Evolutionary conservation across 2,329 filamentous ascomycete species (phyloP).

Genomic region (Fusarium floridanum): DNA sequence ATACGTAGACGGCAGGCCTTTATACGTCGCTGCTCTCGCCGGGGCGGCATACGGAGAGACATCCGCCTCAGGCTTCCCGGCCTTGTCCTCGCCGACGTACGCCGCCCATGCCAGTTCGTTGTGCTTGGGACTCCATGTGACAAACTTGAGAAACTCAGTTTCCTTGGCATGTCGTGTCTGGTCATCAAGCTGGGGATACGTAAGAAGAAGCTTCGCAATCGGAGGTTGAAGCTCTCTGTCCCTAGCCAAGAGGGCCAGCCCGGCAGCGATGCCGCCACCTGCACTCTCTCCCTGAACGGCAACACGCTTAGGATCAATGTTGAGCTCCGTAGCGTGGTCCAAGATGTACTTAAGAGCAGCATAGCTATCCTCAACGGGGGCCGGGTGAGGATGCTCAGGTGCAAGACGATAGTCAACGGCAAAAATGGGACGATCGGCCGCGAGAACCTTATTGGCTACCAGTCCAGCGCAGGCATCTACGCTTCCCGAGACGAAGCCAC

Average conservation of each 20-base stretch:
- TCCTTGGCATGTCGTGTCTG: slow-evolving; percentile 6
- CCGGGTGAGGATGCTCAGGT: slow-evolving; percentile 33
- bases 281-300: slow-evolving; percentile 37
- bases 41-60: slow-evolving; percentile 38
- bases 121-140: slow-evolving; percentile 16
- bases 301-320: slow-evolving; percentile 30
- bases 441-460: slow-evolving; percentile 4
- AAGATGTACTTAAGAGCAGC: slow-evolving; percentile 30
- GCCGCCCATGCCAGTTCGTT: slow-evolving; percentile 32
- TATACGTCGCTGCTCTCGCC: slow-evolving; percentile 25
- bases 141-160: slow-evolving; percentile 21
- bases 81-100: slow-evolving; percentile 40
- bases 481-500: slow-evolving; percentile 27
- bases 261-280: slow-evolving; percentile 31
- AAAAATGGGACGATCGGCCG: slow-evolving; percentile 28
- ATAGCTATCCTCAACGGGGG: slow-evolving; percentile 33
- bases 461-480: slow-evolving; percentile 20
- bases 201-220: slow-evolving; percentile 30
- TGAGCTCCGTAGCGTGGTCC: slow-evolving; percentile 29
- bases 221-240: slow-evolving; percentile 32
- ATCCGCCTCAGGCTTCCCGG: slow-evolving; percentile 16
- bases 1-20: slow-evolving; percentile 30
- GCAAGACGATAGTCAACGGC: slow-evolving; percentile 40
- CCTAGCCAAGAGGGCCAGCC: slow-evolving; percentile 26
- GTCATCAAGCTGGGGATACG: slow-evolving; percentile 40